Conservation (phyloP, 805 yeast genomes). For the Candida ficus region DNA sequence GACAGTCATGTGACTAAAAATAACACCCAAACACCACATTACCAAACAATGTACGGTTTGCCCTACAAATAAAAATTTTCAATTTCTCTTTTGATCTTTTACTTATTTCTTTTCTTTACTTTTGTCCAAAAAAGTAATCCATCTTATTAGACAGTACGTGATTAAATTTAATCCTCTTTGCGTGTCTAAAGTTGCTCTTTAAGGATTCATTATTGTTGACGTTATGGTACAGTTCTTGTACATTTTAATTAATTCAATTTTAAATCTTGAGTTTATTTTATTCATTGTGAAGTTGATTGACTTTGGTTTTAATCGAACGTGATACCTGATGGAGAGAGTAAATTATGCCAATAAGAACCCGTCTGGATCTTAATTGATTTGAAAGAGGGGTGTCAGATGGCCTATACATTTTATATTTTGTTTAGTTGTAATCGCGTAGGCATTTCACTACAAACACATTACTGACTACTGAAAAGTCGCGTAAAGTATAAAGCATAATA, state of each 20-base stretch:
- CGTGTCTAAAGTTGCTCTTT: no score
- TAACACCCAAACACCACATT: no score
- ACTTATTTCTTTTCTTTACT: constrained; percentile 35
- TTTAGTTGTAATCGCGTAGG: not conserved
- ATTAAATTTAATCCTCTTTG: no score
- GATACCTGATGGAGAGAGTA: constrained; percentile 22
- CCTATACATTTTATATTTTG: constrained; percentile 16
- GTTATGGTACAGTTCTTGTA: constrained; percentile 11
- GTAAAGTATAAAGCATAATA: no score
- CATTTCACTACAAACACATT: not conserved
- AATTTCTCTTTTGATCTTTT: constrained; percentile 1
- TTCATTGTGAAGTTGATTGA: constrained; percentile 2
- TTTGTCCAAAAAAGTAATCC: constrained; percentile 63
- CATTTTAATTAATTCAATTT: not conserved
- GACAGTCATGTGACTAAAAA: no score
- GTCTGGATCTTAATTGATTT: constrained; percentile 23
- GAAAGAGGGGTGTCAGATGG: constrained; percentile 30
- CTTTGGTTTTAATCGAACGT: constrained; percentile 15
- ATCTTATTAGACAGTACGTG: constrained; percentile 66
- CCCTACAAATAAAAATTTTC: constrained; percentile 5
- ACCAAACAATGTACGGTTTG: no score
- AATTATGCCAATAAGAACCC: constrained; percentile 20
- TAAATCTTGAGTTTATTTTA: constrained; percentile 2
- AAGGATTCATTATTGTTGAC: not conserved
- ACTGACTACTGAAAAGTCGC: no score